A percentile compares a stretch with the other conserved stretches of the same genome.
phyloP scores from a whole-genome alignment of 164 flowering plant species.

The Macadamia tetraphylla region DNA sequence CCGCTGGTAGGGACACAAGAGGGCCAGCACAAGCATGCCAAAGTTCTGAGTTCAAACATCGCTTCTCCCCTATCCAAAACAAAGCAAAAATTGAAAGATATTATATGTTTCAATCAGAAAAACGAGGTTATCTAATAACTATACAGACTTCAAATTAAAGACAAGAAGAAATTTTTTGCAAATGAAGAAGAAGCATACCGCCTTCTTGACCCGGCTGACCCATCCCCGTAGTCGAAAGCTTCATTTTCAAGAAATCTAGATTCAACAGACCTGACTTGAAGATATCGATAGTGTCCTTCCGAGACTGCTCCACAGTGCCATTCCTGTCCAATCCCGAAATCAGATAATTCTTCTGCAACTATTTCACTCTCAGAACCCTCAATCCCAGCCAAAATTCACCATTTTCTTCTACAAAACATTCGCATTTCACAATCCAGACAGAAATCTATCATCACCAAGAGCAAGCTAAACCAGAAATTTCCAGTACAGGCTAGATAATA shows the following conservation, averaged over 20 bases:
- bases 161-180: background rate
- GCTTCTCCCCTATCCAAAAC: no score
- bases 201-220: slow-evolving; percentile 59
- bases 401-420: background rate
- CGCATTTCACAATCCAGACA: background rate
- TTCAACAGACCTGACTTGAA: background rate
- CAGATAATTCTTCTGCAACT: background rate
- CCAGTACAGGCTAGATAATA: background rate
- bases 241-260: slow-evolving; percentile 14
- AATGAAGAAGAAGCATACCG: background rate
- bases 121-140: no score
- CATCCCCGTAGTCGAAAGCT: slow-evolving; percentile 41
- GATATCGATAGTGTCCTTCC: slow-evolving; percentile 22
- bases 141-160: no score
- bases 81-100: no score
- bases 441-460: background rate
- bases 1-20: no score
- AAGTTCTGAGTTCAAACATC: no score
- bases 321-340: no score
- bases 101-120: no score
- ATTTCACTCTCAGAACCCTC: background rate
- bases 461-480: background rate
- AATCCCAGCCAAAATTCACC: background rate
- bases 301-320: background rate
- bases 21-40: no score